phyloP scores from a whole-genome alignment of 179 eudicot genomes.

The Gypsophila paniculata region DNA sequence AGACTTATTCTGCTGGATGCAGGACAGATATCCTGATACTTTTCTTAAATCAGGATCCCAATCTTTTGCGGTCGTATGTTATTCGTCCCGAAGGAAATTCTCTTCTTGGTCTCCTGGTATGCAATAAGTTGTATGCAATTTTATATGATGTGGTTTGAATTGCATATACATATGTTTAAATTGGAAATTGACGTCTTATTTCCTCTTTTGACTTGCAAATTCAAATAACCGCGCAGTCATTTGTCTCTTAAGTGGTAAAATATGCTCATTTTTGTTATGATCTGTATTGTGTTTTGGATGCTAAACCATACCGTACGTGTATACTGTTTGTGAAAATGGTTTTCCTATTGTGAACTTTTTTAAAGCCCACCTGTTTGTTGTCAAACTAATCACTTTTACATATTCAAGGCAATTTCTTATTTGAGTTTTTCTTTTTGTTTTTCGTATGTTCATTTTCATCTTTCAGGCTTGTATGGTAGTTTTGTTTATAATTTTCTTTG shows the following conservation, averaged over 20 bases:
- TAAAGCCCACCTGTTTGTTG: no score
- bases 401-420: no score
- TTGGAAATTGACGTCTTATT: neutral
- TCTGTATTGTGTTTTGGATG: no score
- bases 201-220: neutral
- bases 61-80: constrained; percentile 73
- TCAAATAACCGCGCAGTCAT: neutral
- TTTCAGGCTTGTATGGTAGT: no score
- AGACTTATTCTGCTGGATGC: constrained; percentile 54
- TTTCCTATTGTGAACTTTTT: no score
- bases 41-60: constrained; percentile 84
- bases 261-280: no score
- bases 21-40: constrained; percentile 96
- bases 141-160: neutral
- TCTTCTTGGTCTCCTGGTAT: constrained; percentile 93
- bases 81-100: constrained; percentile 68
- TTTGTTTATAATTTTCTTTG: no score
- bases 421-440: no score
- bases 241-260: neutral
- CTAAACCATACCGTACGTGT: no score
- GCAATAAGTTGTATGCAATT: constrained; percentile 18
- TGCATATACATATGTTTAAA: neutral
- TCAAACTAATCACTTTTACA: no score
- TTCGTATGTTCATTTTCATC: no score
- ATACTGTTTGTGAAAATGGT: no score